A percentile compares a stretch with the other conserved stretches of the same genome.
These are phyloP conservation scores for Stagonosporopsis tanaceti DNA, from an alignment of 2,329 filamentous ascomycete species.

Conservation along the genomic window DNA sequence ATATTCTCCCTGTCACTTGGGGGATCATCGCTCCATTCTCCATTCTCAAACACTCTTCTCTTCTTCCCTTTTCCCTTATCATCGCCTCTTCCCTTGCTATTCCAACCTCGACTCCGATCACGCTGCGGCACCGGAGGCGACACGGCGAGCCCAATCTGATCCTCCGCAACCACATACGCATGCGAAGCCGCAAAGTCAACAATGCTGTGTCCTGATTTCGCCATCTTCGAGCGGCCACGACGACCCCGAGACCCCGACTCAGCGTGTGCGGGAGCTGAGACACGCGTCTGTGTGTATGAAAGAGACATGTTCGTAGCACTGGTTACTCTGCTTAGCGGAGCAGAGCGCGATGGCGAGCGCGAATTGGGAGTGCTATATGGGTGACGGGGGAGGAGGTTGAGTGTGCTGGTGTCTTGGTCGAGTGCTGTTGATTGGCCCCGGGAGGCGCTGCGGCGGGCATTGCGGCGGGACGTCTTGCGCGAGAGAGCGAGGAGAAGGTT, in stretches of 20 bases:
- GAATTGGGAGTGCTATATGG: conserved; percentile 2
- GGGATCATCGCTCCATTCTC: conserved; percentile 1
- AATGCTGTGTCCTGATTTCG: neutral
- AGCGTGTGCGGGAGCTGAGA: neutral
- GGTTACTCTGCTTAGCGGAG: conserved; percentile 6
- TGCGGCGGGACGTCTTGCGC: conserved; percentile 18
- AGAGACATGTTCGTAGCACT: conserved; percentile 4
- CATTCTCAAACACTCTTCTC: neutral
- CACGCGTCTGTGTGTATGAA: neutral
- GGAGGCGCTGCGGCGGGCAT: conserved; percentile 13
- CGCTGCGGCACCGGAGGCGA: conserved; percentile 3
- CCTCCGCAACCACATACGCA: neutral
- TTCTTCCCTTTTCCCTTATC: neutral
- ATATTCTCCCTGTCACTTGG: neutral
- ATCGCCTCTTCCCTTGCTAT: neutral
- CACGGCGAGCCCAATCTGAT: conserved; percentile 6
- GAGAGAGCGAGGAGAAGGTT: conserved; percentile 25
- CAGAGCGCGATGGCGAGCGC: conserved; percentile 5
- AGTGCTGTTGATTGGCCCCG: conserved; percentile 17
- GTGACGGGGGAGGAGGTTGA: neutral
- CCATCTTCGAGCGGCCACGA: neutral
- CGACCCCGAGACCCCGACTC: neutral
- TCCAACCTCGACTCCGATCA: neutral
- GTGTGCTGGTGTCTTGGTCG: conserved; percentile 6
- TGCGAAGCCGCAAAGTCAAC: conserved; percentile 2